phyloP scores from a whole-genome alignment of 176 grass and related monocot species.

The Paspalum vaginatum region DNA sequence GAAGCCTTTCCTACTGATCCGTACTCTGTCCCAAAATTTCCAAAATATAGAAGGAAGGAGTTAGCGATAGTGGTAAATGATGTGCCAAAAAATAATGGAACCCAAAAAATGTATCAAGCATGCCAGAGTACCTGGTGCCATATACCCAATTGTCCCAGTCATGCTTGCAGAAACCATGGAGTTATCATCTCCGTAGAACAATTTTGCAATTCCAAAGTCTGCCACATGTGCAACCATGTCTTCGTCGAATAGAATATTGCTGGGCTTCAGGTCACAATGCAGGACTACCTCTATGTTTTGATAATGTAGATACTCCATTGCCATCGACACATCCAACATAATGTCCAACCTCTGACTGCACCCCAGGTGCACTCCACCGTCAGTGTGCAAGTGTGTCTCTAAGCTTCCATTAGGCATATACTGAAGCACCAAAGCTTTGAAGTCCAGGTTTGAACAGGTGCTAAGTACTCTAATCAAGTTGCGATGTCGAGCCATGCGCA shows the following conservation, averaged over 20 bases:
- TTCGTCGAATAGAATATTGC: background rate
- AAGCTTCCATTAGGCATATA: slow-evolving; percentile 13
- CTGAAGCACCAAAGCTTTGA: slow-evolving; percentile 27
- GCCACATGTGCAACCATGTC: background rate
- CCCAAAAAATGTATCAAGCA: background rate
- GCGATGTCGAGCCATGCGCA: background rate
- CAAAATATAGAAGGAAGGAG: too few species aligned
- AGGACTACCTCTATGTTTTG: background rate
- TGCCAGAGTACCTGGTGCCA: slow-evolving; percentile 7
- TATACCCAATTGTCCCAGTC: slow-evolving; percentile 5
- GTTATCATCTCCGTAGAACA: background rate
- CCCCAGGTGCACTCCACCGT: background rate
- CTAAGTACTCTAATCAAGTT: slow-evolving; percentile 15
- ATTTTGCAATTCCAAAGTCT: slow-evolving; percentile 15
- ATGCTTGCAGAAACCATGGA: background rate
- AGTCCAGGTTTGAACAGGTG: background rate
- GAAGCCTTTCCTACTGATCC: background rate
- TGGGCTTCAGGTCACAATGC: slow-evolving; percentile 20
- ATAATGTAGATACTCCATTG: background rate
- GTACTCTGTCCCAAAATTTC: background rate
- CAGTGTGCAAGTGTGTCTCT: background rate
- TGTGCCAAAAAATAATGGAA: background rate
- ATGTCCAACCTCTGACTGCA: background rate
- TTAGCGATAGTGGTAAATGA: background rate
- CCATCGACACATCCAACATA: background rate